Base-by-base conservation (phyloP, 1,284 basidiomycete genomes). In the Wallemia hederae region DNA sequence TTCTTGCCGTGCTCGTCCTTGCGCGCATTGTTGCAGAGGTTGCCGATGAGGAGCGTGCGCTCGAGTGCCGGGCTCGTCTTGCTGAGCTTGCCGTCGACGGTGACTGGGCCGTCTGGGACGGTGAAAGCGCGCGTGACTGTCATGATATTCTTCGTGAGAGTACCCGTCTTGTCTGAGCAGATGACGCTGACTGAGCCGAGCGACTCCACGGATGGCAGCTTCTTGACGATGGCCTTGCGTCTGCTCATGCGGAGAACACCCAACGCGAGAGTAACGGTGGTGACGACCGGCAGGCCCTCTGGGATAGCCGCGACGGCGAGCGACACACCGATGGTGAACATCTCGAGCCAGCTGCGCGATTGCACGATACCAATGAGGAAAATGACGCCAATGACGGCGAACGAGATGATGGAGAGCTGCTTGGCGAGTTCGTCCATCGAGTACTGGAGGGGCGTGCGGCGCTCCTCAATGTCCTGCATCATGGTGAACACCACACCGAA, bases 261-360 rank as follows among this genome's bases (percentile, higher is more conserved):
- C 14, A 97, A 77, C 7, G 91, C 90, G 56, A 97, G 74, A 70
- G 88, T 92, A n/a, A 87, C 88, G 5, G 91, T 97, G 67, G 94
- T 92, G 63, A 96, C 90, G 58, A 88, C 89, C 29, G 91, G 88
- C 15, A 97, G 75, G 63, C 90, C 91, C 70, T 96, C 90, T 0
- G 91, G 90, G 66, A 94, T 94, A 58, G 90, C 90, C 62, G 91
- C 90, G 56, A 96, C 90, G 19, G 91, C 90, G 33, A 96, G 75
- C 1, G 91, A 88, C 57, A 97, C 91, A 31, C 90, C 91, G 67
- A 96, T 94, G 74, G 94, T 96, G 78, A 96, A 87, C 92, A 97
- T 96, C 60, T 96, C 91, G 11, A 97, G 73, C 89, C 89, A 94
- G 15, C 83, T 78, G n/a, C 90, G 76, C 27, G 78, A 75, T 69